These are phyloP conservation scores for Fusarium incarnatum DNA, from an alignment of 2,329 filamentous ascomycete species.

Conservation along the genomic window DNA sequence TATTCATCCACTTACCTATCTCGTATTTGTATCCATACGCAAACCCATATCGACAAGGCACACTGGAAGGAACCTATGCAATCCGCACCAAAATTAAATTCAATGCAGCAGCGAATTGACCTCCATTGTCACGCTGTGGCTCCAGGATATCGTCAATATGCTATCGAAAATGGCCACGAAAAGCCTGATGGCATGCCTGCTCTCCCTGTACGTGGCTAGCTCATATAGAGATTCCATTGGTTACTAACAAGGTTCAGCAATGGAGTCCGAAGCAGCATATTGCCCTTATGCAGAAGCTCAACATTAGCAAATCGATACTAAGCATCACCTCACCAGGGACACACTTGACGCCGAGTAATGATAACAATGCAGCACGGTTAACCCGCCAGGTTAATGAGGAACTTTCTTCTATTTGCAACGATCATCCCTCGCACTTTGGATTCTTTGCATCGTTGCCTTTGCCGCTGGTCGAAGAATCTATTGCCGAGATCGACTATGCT, in stretches of 20 bases:
- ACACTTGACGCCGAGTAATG: not conserved
- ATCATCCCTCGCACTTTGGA: not conserved
- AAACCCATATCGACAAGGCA: too few species aligned
- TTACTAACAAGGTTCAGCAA: not conserved
- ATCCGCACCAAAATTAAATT: too few species aligned
- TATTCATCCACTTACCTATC: too few species aligned
- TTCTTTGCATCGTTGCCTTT: constrained; percentile 13
- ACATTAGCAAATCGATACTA: not conserved
- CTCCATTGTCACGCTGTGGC: too few species aligned
- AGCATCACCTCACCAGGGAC: constrained; percentile 6
- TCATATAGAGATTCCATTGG: too few species aligned
- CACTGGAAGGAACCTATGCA: too few species aligned
- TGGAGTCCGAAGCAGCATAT: constrained; percentile 2
- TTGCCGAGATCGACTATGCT: constrained; percentile 9
- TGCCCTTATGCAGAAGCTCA: not conserved
- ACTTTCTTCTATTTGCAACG: not conserved
- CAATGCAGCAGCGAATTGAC: too few species aligned
- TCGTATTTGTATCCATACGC: too few species aligned
- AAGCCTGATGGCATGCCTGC: constrained; percentile 6
- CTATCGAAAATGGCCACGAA: too few species aligned
- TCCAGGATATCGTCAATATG: too few species aligned
- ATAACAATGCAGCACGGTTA: not conserved
- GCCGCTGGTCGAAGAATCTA: not conserved
- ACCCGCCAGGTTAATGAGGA: constrained; percentile 3
- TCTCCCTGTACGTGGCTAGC: not conserved